Evolutionary conservation across 2,329 filamentous ascomycete genomes (phyloP).

Genomic region (Botrytis medusae): DNA sequence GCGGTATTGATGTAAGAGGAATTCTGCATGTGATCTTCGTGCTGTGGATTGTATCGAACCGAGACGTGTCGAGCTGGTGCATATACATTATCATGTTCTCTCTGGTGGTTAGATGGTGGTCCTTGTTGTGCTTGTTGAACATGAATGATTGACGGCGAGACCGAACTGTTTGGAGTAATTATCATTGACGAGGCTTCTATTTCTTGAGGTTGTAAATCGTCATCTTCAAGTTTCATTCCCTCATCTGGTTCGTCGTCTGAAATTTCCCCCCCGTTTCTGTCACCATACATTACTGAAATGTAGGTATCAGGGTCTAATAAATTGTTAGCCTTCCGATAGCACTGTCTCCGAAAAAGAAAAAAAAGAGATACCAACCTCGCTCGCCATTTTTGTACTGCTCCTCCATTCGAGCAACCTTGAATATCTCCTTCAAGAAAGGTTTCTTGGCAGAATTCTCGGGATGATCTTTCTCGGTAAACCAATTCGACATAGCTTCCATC

Average conservation of each 20-base stretch:
- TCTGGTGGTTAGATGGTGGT: constrained; percentile 20
- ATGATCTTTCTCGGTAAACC: constrained; percentile 57
- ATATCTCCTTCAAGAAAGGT: constrained; percentile 58
- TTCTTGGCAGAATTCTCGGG: constrained; percentile 55
- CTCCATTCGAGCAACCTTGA: constrained; percentile 58
- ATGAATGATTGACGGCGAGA: constrained; percentile 17
- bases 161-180: constrained; percentile 10
- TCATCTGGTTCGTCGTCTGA: constrained; percentile 31
- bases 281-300: constrained; percentile 32
- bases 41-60: constrained; percentile 9
- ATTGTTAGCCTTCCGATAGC: neutral
- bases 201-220: constrained; percentile 31
- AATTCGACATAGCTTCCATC: constrained; percentile 56
- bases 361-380: constrained; percentile 49
- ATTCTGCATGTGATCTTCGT: constrained; percentile 2
- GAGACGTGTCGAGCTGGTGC: constrained; percentile 13
- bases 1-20: constrained; percentile 16
- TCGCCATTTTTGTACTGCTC: constrained; percentile 57
- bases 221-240: constrained; percentile 30
- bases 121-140: constrained; percentile 16
- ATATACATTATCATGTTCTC: constrained; percentile 24
- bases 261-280: constrained; percentile 25
- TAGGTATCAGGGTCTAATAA: constrained; percentile 26
- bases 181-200: constrained; percentile 30
- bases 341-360: too few species aligned